These are phyloP conservation scores for Aegilops umbellulata DNA, from an alignment of 176 grass and related monocot species.

Conservation along the genomic window DNA sequence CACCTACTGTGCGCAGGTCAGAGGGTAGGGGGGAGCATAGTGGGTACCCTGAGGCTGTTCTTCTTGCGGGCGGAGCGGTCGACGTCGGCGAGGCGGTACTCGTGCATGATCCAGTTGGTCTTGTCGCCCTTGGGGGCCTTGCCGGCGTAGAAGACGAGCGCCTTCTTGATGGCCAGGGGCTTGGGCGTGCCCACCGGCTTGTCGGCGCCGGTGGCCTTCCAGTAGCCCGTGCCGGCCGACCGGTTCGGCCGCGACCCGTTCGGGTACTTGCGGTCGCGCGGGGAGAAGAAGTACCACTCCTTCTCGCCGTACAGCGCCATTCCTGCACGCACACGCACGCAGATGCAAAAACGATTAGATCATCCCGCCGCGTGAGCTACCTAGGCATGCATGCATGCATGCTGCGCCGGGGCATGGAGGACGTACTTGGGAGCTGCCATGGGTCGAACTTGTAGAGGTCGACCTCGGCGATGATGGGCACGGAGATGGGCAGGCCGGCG, in stretches of 20 bases:
- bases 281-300: constrained; percentile 90
- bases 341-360: background rate
- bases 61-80: constrained; percentile 71
- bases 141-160: constrained; percentile 75
- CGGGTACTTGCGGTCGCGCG: constrained; percentile 80
- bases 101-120: constrained; percentile 91
- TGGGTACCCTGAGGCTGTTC: constrained; percentile 60
- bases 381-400: background rate
- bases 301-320: constrained; percentile 78
- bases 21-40: background rate
- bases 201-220: constrained; percentile 85
- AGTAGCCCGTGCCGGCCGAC: constrained; percentile 61
- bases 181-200: constrained; percentile 68
- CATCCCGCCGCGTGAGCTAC: background rate
- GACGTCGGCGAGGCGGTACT: constrained; percentile 82
- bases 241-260: constrained; percentile 84
- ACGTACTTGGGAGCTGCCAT: constrained; percentile 68
- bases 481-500: constrained; percentile 49
- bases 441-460: constrained; percentile 91
- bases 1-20: background rate
- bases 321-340: background rate
- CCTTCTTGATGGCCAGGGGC: constrained; percentile 72
- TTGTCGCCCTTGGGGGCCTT: constrained; percentile 84
- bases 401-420: background rate
- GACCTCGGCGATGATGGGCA: constrained; percentile 84